Conservation (phyloP, 2,329 filamentous ascomycete genomes). For the Talaromyces sp. region DNA sequence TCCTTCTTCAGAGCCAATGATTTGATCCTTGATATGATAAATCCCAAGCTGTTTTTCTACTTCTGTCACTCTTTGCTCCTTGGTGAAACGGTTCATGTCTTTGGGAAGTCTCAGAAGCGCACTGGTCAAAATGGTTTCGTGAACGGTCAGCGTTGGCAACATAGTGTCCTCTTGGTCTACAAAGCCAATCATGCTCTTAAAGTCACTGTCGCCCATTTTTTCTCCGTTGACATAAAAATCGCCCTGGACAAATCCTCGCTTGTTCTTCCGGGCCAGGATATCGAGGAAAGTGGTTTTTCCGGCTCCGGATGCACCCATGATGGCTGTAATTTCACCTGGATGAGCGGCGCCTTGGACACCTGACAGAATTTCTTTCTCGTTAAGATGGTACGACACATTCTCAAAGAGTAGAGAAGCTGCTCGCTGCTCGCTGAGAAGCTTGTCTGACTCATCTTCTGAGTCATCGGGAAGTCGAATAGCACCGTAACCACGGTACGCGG, state of each 20-base stretch:
- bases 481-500: conserved; percentile 55
- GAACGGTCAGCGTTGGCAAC: conserved; percentile 90
- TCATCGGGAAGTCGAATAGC: conserved; percentile 76
- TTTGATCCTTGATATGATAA: conserved; percentile 84
- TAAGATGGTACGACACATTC: conserved; percentile 78
- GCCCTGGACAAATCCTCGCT: conserved; percentile 71
- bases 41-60: conserved; percentile 96
- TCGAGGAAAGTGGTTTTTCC: conserved; percentile 97
- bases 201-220: conserved; percentile 76
- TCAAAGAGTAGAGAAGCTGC: conserved; percentile 84
- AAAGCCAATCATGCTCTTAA: conserved; percentile 88
- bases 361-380: conserved; percentile 78
- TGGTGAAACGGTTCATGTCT: conserved; percentile 81
- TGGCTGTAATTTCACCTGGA: conserved; percentile 91
- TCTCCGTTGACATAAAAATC: conserved; percentile 93
- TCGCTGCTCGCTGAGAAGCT: conserved; percentile 86
- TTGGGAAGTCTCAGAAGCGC: conserved; percentile 85
- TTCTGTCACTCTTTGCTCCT: conserved; percentile 85
- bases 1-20: conserved; percentile 94
- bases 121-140: conserved; percentile 95
- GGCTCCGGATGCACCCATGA: conserved; percentile 96
- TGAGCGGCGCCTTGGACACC: conserved; percentile 80
- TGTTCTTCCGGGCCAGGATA: conserved; percentile 94
- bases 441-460: conserved; percentile 78
- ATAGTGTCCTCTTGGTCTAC: conserved; percentile 98